These are phyloP conservation scores for Lodderomyces orthopsilosis DNA, from an alignment of 1,139 yeast genomes.

Conservation along the genomic window DNA sequence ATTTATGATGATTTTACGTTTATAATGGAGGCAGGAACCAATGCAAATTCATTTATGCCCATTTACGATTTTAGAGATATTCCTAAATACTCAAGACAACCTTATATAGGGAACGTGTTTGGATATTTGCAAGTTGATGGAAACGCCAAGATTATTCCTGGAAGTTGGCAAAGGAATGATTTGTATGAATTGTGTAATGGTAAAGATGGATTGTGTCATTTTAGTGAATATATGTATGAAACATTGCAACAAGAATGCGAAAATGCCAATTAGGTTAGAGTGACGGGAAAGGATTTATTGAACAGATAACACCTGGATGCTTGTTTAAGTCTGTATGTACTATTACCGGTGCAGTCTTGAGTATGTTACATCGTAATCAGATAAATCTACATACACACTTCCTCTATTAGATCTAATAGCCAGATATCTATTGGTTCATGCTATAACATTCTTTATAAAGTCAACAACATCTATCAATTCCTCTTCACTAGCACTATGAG, in stretches of 20 bases:
- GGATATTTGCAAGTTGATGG: constrained; percentile 67
- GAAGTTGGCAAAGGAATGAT: constrained; percentile 56
- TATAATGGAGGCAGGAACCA: constrained; percentile 60
- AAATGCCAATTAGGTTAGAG: background rate
- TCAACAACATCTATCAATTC: constrained; percentile 59
- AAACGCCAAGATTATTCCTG: constrained; percentile 53
- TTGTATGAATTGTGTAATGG: constrained; percentile 60
- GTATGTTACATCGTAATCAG: no score
- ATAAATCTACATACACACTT: no score
- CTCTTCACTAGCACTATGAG: constrained; percentile 64
- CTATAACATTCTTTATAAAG: constrained; percentile 40
- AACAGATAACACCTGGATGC: no score
- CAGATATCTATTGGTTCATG: constrained; percentile 2
- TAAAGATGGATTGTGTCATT: constrained; percentile 51
- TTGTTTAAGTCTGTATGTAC: no score
- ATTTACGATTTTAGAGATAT: constrained; percentile 68
- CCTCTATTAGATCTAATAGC: no score
- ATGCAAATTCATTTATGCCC: constrained; percentile 62
- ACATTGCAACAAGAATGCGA: constrained; percentile 29
- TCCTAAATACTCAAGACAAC: constrained; percentile 67
- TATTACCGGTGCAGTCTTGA: no score
- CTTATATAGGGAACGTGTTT: constrained; percentile 68
- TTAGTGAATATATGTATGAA: constrained; percentile 55
- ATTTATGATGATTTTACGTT: constrained; percentile 54
- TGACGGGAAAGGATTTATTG: background rate